Percentiles rank a stretch among this genome's conserved stretches.
These are phyloP conservation scores for Eragrostis nindensis DNA, from an alignment of 176 grass and related monocot species.

Conservation along the genomic window DNA sequence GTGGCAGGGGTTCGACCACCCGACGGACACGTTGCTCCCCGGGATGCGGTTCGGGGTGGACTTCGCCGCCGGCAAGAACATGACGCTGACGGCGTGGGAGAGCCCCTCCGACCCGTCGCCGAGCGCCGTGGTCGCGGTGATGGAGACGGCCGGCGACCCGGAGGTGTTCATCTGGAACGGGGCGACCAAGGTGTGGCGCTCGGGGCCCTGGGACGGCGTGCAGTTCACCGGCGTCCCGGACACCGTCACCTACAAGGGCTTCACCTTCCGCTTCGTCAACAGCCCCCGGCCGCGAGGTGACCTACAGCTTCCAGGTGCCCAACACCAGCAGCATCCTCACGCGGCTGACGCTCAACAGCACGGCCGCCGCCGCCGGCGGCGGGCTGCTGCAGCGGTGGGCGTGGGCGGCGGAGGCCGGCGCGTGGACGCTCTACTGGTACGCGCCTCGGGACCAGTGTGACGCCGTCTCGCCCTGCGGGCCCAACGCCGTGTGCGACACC, in stretches of 20 bases:
- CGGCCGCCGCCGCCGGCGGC: background rate
- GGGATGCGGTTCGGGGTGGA: constrained; percentile 71
- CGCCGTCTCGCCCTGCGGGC: constrained; percentile 41
- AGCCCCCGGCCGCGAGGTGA: constrained; percentile 10
- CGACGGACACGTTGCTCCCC: constrained; percentile 58
- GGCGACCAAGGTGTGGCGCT: constrained; percentile 38
- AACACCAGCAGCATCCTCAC: constrained; percentile 40
- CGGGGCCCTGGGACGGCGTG: constrained; percentile 57
- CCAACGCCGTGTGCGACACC: constrained; percentile 52
- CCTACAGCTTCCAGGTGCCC: constrained; percentile 55
- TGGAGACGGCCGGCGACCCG: constrained; percentile 53
- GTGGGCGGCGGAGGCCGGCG: constrained; percentile 14
- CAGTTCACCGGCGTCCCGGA: constrained; percentile 70
- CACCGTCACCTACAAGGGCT: constrained; percentile 39
- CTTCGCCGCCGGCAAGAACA: constrained; percentile 33
- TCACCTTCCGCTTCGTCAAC: constrained; percentile 62
- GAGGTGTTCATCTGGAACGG: constrained; percentile 59
- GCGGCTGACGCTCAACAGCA: constrained; percentile 41
- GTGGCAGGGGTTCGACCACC: constrained; percentile 86
- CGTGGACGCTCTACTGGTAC: constrained; percentile 67
- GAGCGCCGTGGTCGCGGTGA: constrained; percentile 13
- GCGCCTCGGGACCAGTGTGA: constrained; percentile 73
- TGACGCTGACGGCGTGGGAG: constrained; percentile 58
- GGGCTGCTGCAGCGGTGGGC: constrained; percentile 57
- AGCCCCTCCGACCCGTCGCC: constrained; percentile 61